A percentile compares a stretch with the other conserved stretches of the same genome.
These are phyloP conservation scores for Ettlia oleoabundans DNA, from an alignment of 139 green algal genomes.

Conservation along the genomic window DNA sequence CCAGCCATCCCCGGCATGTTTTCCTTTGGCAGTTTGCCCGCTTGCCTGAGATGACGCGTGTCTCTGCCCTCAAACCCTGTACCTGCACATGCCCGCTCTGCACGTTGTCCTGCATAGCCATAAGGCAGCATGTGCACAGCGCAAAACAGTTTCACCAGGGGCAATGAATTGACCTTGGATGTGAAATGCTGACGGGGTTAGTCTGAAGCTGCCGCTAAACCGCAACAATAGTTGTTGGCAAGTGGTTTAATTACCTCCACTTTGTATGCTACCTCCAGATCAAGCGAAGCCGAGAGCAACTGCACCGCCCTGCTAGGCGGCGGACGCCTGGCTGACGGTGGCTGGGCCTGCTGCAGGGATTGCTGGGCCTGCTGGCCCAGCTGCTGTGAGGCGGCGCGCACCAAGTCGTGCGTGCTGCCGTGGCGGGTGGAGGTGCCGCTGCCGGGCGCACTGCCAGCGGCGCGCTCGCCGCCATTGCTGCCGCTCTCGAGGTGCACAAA, in stretches of 20 bases:
- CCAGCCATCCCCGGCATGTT: too few species aligned
- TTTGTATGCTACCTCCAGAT: conserved; percentile 44
- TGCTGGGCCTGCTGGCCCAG: neutral
- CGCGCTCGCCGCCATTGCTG: neutral
- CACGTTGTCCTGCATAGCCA: conserved; percentile 16
- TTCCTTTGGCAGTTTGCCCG: too few species aligned
- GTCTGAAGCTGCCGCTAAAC: neutral
- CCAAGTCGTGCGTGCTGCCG: neutral
- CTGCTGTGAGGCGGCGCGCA: neutral
- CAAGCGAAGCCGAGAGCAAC: conserved; percentile 57
- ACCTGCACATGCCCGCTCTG: conserved; percentile 46
- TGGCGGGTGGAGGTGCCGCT: neutral
- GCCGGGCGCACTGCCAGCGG: neutral
- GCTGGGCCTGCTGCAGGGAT: neutral
- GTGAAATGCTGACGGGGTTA: neutral
- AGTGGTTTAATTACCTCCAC: too few species aligned
- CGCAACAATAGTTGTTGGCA: neutral
- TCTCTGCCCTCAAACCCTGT: conserved; percentile 56
- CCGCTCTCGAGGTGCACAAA: conserved; percentile 57
- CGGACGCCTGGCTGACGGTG: neutral
- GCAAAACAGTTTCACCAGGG: too few species aligned
- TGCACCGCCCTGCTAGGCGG: conserved; percentile 31
- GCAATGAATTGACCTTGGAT: too few species aligned
- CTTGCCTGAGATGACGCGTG: conserved; percentile 18
- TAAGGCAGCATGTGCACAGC: neutral